phyloP scores from a whole-genome alignment of 1,139 yeast genomes.

The Yamadazyma aaseri region DNA sequence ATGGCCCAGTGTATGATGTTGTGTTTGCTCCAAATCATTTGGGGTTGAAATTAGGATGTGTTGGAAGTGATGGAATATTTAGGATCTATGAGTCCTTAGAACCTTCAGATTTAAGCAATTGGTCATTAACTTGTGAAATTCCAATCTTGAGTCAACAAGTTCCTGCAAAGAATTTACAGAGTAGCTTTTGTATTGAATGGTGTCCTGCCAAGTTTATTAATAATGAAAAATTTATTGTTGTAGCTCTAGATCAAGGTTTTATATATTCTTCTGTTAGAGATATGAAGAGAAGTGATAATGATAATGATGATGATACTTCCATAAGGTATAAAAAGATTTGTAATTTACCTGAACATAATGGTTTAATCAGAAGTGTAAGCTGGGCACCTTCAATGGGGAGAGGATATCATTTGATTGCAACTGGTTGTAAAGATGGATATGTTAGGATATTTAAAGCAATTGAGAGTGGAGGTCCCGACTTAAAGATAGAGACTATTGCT shows the following conservation, averaged over 20 bases:
- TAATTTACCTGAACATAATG: constrained; percentile 72
- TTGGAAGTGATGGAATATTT: constrained; percentile 87
- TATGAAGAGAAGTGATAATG: constrained; percentile 7
- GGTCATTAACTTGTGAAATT: constrained; percentile 78
- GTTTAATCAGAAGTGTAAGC: constrained; percentile 81
- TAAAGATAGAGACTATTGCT: constrained; percentile 38
- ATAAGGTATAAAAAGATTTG: constrained; percentile 34
- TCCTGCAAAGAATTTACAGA: constrained; percentile 80
- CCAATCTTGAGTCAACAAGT: constrained; percentile 55
- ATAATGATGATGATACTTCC: constrained; percentile 14
- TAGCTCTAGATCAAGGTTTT: constrained; percentile 85
- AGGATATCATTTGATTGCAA: constrained; percentile 82
- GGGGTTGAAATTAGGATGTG: constrained; percentile 80
- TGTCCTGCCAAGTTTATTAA: constrained; percentile 80
- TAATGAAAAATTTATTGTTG: constrained; percentile 76
- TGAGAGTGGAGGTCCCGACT: constrained; percentile 37
- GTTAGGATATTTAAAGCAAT: constrained; percentile 78
- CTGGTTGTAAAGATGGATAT: constrained; percentile 93
- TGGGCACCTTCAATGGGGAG: constrained; percentile 99
- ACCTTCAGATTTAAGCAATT: constrained; percentile 77
- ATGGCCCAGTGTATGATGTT: constrained; percentile 87
- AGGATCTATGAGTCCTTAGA: constrained; percentile 87
- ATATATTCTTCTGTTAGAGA: constrained; percentile 48
- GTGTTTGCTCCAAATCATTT: constrained; percentile 85
- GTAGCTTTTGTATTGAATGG: constrained; percentile 89